Evolutionary conservation across 208 protist genomes (phyloP).

Genomic region (Leishmania amazonensis): DNA sequence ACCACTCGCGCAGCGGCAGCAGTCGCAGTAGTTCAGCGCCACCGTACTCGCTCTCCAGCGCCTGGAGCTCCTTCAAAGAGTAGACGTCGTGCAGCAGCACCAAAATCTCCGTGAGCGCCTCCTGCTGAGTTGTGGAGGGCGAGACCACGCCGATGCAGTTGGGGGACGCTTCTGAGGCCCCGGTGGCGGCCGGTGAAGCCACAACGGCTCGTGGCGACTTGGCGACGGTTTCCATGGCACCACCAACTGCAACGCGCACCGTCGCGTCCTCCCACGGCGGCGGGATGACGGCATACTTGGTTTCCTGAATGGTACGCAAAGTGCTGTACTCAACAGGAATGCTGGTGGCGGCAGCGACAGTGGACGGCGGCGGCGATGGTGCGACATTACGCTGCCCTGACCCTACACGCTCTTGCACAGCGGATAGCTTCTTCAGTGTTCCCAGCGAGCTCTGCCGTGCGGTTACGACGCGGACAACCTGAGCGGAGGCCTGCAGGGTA

Average conservation of each 20-base stretch:
- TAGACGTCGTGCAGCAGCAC: slow-evolving; percentile 46
- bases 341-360: not conserved
- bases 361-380: not conserved
- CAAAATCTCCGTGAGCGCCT: slow-evolving; percentile 30
- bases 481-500: slow-evolving; percentile 20
- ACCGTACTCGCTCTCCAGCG: slow-evolving; percentile 60
- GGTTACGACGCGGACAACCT: slow-evolving; percentile 6
- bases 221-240: not conserved
- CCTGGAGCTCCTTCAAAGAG: slow-evolving; percentile 51
- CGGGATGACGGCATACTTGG: slow-evolving; percentile 53
- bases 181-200: not conserved
- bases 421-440: not conserved
- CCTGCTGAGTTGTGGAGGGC: slow-evolving; percentile 16
- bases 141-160: slow-evolving; percentile 17
- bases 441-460: not conserved
- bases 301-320: slow-evolving; percentile 32
- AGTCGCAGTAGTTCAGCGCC: slow-evolving; percentile 36
- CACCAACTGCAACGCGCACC: not conserved
- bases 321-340: slow-evolving; percentile 5
- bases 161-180: not conserved
- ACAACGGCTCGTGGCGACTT: not conserved
- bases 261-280: slow-evolving; percentile 51
- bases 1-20: slow-evolving; percentile 28
- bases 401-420: not conserved
- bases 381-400: not conserved